Base-by-base conservation (phyloP, 768 basidiomycete species). In the Postia placenta region DNA sequence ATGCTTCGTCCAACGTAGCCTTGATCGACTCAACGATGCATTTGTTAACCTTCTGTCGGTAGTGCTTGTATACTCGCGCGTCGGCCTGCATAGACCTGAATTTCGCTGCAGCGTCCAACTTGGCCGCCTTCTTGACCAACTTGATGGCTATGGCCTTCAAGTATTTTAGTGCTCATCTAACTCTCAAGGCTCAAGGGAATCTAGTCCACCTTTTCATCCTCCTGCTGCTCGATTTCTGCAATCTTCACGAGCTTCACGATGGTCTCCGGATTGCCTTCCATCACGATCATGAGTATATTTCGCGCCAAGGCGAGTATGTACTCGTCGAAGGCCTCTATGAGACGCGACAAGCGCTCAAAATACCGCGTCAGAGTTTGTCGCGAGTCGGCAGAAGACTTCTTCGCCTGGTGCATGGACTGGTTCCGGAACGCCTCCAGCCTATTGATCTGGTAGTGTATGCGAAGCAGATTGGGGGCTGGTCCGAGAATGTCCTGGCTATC, bases 391-490 rank as follows among this genome's bases (percentile, higher is more conserved):
- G 83, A 82, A 4, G 87, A 83, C 50, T 84, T 79, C 69, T 93
- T 95, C 14, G 95, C 94, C 63, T 92, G 86, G 58, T 93, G 92
- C 75, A 97, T 80, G 11, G 92, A 92, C 64, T 95, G 85, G 61
- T 97, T 98, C 2, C 93, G 80, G 69, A 99, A 99, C 2, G 78
- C 76, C 63, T 97, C 94, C 27, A 99, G 84, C 58, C 90, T 89
- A 53, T 86, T 93, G 51, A 97, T 80, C 51, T 92, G 89, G 63
- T 81, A 90, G 67, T 98, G 96, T 42, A 96, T 86, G 20, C 83
- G 73, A 40, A 99, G 83, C 23, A 99, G 77, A 63, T 96, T 92
- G 3, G 84, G 83, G 3, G 92, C 86, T 15, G 92, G 86, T 1
- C 93, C 92, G 36, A 86, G 67, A n/a, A 91, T 84, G 58, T 92